These are phyloP conservation scores for Daldinia caldariorum DNA, from an alignment of 495 filamentous ascomycete species.

Conservation along the genomic window DNA sequence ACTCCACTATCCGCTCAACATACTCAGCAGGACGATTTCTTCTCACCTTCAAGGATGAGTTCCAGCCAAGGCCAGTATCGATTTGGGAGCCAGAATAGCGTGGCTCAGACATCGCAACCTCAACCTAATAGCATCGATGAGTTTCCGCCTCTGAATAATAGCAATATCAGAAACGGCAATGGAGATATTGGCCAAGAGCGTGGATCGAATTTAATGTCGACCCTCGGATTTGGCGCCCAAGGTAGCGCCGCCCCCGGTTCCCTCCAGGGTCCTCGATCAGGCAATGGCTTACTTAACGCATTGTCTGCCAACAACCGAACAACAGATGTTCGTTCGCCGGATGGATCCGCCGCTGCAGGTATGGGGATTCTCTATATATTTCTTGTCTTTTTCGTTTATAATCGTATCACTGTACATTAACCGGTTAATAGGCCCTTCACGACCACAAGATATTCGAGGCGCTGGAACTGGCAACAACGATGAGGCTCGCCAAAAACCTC, in stretches of 20 bases:
- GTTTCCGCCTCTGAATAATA: slow-evolving; percentile 77
- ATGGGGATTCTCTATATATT: slow-evolving; percentile 2
- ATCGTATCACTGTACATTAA: slow-evolving; percentile 5
- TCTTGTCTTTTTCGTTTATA: neutral
- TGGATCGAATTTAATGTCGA: slow-evolving; percentile 69
- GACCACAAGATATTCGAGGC: slow-evolving; percentile 56
- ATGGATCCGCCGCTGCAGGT: slow-evolving; percentile 44
- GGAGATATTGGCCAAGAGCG: slow-evolving; percentile 78
- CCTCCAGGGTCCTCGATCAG: slow-evolving; percentile 49
- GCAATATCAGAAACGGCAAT: slow-evolving; percentile 65
- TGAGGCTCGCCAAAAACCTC: slow-evolving; percentile 54
- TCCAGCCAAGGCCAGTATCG: slow-evolving; percentile 69
- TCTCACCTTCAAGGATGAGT: slow-evolving; percentile 64
- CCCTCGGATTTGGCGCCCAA: slow-evolving; percentile 68
- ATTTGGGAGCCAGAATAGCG: slow-evolving; percentile 62
- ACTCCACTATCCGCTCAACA: slow-evolving; percentile 62
- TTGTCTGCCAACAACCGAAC: slow-evolving; percentile 62
- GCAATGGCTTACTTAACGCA: slow-evolving; percentile 68
- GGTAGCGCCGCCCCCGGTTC: slow-evolving; percentile 45
- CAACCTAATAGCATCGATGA: slow-evolving; percentile 79
- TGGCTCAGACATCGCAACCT: slow-evolving; percentile 68
- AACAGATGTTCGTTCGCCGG: slow-evolving; percentile 54
- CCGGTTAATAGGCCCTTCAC: slow-evolving; percentile 40
- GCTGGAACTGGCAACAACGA: slow-evolving; percentile 49
- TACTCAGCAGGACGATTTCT: slow-evolving; percentile 68